Conservation (phyloP, 306 rosid species). For the Psophocarpus tetragonolobus region DNA sequence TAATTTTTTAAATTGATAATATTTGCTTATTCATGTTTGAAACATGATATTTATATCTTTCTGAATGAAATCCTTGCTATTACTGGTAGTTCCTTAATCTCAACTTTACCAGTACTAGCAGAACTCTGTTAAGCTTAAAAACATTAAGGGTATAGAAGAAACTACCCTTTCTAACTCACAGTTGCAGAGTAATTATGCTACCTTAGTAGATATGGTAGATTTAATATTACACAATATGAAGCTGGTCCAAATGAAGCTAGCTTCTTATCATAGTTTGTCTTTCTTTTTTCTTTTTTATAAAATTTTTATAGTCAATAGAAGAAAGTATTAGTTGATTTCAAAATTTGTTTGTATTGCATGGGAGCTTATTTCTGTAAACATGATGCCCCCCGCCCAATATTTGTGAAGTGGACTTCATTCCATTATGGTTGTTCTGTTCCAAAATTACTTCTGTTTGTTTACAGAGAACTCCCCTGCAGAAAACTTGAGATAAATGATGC, state of each 20-base stretch:
- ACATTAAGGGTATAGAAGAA: neutral
- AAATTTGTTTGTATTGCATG: neutral
- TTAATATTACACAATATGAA: neutral
- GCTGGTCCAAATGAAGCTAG: neutral
- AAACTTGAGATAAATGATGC: constrained; percentile 14
- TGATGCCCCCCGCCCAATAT: neutral
- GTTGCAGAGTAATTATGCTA: neutral
- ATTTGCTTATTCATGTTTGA: constrained; percentile 1
- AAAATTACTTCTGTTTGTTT: constrained; percentile 31
- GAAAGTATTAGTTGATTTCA: constrained; percentile 8
- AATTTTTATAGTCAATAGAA: neutral
- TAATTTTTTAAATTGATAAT: constrained; percentile 18
- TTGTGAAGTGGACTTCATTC: neutral
- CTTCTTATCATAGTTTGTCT: neutral
- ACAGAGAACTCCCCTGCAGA: constrained; percentile 31
- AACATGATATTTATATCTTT: constrained; percentile 24
- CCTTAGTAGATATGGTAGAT: neutral
- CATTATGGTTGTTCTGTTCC: constrained; percentile 16
- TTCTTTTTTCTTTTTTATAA: neutral
- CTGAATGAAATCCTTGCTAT: neutral
- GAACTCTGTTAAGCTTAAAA: constrained; percentile 10
- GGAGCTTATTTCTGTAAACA: neutral
- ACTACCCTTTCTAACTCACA: neutral
- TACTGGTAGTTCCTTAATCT: constrained; percentile 12
- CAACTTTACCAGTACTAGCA: neutral